Base-by-base conservation (phyloP, 257 asterid genomes). In the Avicennia marina region DNA sequence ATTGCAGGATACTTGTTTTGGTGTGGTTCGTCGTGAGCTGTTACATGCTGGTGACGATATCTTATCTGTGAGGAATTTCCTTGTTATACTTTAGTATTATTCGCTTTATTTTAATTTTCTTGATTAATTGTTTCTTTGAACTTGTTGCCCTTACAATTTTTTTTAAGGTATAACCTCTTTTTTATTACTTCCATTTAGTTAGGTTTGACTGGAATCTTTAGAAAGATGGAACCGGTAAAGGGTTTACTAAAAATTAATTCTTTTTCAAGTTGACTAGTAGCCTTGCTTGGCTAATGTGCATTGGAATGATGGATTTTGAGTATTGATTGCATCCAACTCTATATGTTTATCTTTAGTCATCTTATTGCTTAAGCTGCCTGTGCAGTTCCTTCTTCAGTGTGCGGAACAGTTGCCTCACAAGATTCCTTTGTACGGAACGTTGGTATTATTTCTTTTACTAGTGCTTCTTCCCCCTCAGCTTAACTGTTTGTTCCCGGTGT, bases 351-450 rank as follows among this genome's bases (percentile, higher is more conserved):
- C n/a, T 40, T 20, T 20, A 29, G n/a, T 53, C 10, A 19, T 63
- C 31, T 48, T 26, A 33, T 25, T 55, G 62, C 47, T 34, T 25
- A 53, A 41, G 47, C 25, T 63, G 49, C 26, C 13, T 69, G 51
- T 53, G 90, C 89, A 89, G 97, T 88, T 83, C 78, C 89, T 93
- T 66, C 87, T 93, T 58, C 81, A 89, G 74, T 89, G 98, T 69
- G 95, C 95, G 21, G 97, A 89, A 72, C 94, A 89, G 79, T 73
- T 93, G 79, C 97, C 98, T 58, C 98, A 93, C 88, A 93, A 93
- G 83, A 74, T 81, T 56, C 95, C 98, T 41, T 69, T 89, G 40
- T 93, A 93, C 60, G 98, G 96, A 66, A 89, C 98, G 2, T 66
- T 93, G 98, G 98, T 91, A 77, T n/a, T n/a, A n/a, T n/a, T n/a